Evolutionary conservation across 768 basidiomycete species (phyloP), one percentile per base, ranked within the genome.

Genomic region (Dacryopinax primogenitus): DNA sequence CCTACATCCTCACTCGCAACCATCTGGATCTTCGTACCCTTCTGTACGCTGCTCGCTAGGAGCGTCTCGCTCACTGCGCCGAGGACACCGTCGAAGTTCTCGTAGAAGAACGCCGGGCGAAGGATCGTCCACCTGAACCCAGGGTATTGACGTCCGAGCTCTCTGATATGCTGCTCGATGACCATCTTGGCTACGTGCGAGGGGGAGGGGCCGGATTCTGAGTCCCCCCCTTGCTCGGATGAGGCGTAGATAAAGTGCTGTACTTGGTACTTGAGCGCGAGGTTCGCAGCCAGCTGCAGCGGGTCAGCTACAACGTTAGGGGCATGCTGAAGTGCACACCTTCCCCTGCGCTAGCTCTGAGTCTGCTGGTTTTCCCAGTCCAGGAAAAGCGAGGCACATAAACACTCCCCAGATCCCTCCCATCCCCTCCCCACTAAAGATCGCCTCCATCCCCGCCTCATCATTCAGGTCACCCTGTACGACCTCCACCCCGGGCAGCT

Each of bases 61-160:
- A 58, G 51, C 13, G 51, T 58, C 51, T 58, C 51, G 51, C 51
- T 58, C 26, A 58, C 51, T 3, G 51, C 11, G 26, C 79, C 79
- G 21, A 78, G 73, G 1, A 70, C 71, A 2, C 76, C 74, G 9
- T 77, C 73, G 39, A 76, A 78, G 63, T 79, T 79, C 62, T 79
- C 78, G 77, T 79, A 77, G 68, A 80, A 80, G 64, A 79, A 77
- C 9, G 71, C 75, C 1, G 78, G 78, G 4, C 78, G 77, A 26
- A 79, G 62, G 62, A 79, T 76, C 18, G 51, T 58, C 51, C 51
- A 58, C 30, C 77, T 78, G 65, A 37, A 4, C 30, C 2, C 1
- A 11, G 61, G 30, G 30, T 21, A 30, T 4, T 3, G 51, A 63
- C 26, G 32, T 18, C 74, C 74, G 0, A 77, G 67, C 12, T 67